phyloP scores from a whole-genome alignment of 495 filamentous ascomycete species.

The Podospora fimiseda region DNA sequence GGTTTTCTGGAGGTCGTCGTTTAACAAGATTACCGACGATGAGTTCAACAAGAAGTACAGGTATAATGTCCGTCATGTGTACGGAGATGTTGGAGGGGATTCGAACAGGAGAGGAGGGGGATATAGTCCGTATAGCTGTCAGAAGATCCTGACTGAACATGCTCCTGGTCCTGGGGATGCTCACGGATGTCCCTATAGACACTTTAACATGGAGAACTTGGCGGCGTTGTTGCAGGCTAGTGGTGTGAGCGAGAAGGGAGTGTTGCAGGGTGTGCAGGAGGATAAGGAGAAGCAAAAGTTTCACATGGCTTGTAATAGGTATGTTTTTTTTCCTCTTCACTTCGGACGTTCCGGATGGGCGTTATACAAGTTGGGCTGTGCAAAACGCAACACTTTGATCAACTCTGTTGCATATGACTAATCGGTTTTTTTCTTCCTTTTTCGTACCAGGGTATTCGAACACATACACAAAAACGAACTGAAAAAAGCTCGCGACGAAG shows the following conservation, averaged over 20 bases:
- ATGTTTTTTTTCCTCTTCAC: conserved; percentile 2
- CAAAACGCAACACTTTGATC: too few species aligned
- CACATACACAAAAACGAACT: conserved; percentile 78
- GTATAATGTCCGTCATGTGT: conserved; percentile 90
- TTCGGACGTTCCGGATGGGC: too few species aligned
- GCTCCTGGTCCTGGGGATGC: conserved; percentile 75
- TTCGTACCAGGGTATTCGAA: conserved; percentile 68
- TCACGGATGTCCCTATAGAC: conserved; percentile 94
- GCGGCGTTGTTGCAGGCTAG: conserved; percentile 61
- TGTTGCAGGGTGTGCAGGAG: conserved; percentile 75
- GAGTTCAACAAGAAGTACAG: conserved; percentile 91
- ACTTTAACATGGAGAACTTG: conserved; percentile 84
- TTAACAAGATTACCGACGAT: conserved; percentile 82
- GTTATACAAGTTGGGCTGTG: too few species aligned
- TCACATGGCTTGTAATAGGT: conserved; percentile 92
- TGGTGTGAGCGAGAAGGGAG: conserved; percentile 69
- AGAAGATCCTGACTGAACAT: conserved; percentile 85
- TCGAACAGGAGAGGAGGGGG: conserved; percentile 75
- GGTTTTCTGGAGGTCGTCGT: conserved; percentile 84
- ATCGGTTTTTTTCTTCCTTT: background rate
- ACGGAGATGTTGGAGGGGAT: conserved; percentile 94
- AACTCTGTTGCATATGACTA: too few species aligned
- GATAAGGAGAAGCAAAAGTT: conserved; percentile 84
- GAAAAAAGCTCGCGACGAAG: conserved; percentile 79
- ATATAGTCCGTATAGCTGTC: conserved; percentile 86